Conservation (phyloP, 441 rosid genomes). For the Rhodomyrtus psidioides region DNA sequence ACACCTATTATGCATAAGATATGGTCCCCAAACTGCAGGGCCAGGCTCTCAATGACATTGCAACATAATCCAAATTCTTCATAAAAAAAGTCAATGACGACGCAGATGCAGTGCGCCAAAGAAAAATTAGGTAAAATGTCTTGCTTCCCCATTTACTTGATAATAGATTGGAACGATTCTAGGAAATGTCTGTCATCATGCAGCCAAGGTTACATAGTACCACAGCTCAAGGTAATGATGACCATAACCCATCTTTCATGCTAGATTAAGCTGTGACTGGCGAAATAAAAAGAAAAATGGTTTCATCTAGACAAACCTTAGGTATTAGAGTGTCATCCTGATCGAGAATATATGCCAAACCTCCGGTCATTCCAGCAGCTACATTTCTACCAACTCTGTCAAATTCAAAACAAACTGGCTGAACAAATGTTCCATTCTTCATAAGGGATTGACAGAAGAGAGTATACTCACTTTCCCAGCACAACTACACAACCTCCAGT, state of each 20-base stretch:
- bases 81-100: background rate
- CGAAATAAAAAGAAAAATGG: background rate
- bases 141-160: background rate
- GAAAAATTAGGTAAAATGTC: background rate
- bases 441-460: background rate
- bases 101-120: background rate
- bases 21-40: background rate
- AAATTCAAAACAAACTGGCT: slow-evolving; percentile 9
- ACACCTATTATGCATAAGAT: background rate
- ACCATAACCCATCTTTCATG: background rate
- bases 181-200: background rate
- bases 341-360: slow-evolving; percentile 86
- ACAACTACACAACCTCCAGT: slow-evolving; percentile 96
- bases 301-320: slow-evolving; percentile 45
- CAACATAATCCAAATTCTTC: background rate
- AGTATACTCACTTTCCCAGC: slow-evolving; percentile 83
- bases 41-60: background rate
- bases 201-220: background rate
- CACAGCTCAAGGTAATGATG: background rate
- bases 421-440: background rate
- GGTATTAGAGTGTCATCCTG: slow-evolving; percentile 81
- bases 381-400: slow-evolving; percentile 96
- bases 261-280: background rate
- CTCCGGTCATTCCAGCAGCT: slow-evolving; percentile 99
- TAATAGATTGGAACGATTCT: background rate